Evolutionary conservation across 768 basidiomycete species (phyloP).

Genomic region (Lentinula aciculospora): DNA sequence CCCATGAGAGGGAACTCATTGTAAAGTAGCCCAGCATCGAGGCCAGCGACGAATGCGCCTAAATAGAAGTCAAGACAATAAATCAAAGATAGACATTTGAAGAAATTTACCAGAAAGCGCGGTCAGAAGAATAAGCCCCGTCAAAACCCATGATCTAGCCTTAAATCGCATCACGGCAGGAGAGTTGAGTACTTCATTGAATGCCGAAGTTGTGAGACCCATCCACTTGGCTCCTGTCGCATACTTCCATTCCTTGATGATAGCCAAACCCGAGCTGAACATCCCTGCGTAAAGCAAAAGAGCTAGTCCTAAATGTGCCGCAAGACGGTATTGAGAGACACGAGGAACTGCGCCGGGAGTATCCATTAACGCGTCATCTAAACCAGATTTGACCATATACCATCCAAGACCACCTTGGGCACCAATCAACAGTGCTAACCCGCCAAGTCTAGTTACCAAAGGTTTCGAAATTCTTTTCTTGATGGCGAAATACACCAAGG

Average conservation of each 20-base stretch:
- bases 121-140: conserved; percentile 82
- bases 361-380: conserved; percentile 77
- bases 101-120: conserved; percentile 74
- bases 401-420: conserved; percentile 91
- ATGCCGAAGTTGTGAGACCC: conserved; percentile 37
- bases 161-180: conserved; percentile 56
- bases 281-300: conserved; percentile 92
- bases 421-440: conserved; percentile 78
- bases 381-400: conserved; percentile 99
- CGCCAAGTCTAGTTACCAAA: conserved; percentile 59
- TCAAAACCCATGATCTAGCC: conserved; percentile 52
- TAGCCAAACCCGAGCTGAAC: conserved; percentile 72
- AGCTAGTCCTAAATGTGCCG: conserved; percentile 90
- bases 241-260: conserved; percentile 76
- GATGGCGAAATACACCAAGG: conserved; percentile 74
- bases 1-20: conserved; percentile 99
- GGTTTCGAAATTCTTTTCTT: conserved; percentile 62
- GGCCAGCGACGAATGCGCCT: conserved; percentile 98
- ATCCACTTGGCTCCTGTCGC: conserved; percentile 54
- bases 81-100: not conserved
- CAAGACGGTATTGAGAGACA: conserved; percentile 94
- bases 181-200: conserved; percentile 45
- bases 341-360: conserved; percentile 85
- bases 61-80: not conserved
- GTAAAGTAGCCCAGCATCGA: conserved; percentile 95